These are phyloP conservation scores for Exobasidium rhododendri DNA, from an alignment of 1,284 basidiomycete species.

Conservation along the genomic window DNA sequence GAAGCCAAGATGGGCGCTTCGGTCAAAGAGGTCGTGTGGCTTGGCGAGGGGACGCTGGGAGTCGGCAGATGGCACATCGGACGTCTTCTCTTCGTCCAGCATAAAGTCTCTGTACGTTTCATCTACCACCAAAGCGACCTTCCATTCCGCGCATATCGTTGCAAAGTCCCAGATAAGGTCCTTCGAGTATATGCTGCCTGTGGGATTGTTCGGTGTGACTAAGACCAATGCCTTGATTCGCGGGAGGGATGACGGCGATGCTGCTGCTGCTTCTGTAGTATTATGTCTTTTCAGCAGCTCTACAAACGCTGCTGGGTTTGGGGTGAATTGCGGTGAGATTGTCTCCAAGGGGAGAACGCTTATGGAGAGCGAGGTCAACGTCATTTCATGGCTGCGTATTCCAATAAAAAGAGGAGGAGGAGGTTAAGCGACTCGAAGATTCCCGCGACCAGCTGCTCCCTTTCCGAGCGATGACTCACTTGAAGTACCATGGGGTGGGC, in stretches of 20 bases:
- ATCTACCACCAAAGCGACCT: conserved; percentile 70
- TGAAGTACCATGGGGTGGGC: conserved; percentile 66
- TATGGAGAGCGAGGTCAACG: conserved; percentile 57
- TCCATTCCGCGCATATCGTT: conserved; percentile 62
- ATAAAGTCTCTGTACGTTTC: conserved; percentile 71
- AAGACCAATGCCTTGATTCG: conserved; percentile 63
- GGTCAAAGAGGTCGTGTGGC: conserved; percentile 63
- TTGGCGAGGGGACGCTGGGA: conserved; percentile 40
- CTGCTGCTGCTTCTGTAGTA: conserved; percentile 58
- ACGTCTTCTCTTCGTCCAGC: conserved; percentile 44
- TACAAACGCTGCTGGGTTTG: conserved; percentile 62
- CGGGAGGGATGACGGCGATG: conserved; percentile 57
- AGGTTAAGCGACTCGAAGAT: neutral
- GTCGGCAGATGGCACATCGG: neutral
- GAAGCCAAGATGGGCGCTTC: conserved; percentile 25
- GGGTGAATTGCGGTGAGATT: conserved; percentile 62
- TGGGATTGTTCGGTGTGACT: conserved; percentile 61
- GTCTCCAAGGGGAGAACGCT: conserved; percentile 66
- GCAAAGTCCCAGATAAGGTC: conserved; percentile 66
- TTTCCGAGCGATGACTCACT: neutral
- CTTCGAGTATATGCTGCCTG: conserved; percentile 70
- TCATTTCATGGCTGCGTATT: conserved; percentile 60
- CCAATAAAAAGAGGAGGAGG: conserved; percentile 15
- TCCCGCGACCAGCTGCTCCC: neutral
- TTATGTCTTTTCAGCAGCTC: conserved; percentile 60